A percentile compares a stretch with the other conserved stretches of the same genome.
Conservation (phyloP, 1,139 yeast species). For the Blastobotrys persicus region DNA sequence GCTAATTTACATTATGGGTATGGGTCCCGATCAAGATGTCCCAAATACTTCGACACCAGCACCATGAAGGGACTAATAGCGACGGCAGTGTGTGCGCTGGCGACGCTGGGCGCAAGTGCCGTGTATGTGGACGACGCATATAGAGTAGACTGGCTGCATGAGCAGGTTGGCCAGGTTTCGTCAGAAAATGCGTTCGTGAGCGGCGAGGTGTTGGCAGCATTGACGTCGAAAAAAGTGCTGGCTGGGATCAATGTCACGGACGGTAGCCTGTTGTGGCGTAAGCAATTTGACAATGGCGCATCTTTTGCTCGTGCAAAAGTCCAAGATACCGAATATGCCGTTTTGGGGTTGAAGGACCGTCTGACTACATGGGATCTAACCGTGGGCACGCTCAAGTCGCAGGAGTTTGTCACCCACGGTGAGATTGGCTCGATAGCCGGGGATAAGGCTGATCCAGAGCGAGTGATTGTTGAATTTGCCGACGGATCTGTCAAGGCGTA, state of each 20-base stretch:
- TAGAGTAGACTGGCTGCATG: constrained; percentile 33
- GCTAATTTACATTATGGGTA: background rate
- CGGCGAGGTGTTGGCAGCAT: constrained; percentile 16
- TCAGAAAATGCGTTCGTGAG: constrained; percentile 16
- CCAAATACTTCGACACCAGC: background rate
- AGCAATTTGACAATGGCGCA: constrained; percentile 13
- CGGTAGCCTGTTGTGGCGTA: constrained; percentile 29
- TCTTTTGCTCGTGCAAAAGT: constrained; percentile 2
- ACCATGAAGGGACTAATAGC: constrained; percentile 7
- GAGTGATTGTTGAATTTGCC: background rate
- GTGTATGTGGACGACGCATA: constrained; percentile 36
- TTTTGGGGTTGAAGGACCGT: constrained; percentile 1
- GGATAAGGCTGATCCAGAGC: background rate
- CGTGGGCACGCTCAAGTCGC: constrained; percentile 14
- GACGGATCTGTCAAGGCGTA: constrained; percentile 5
- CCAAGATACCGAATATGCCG: constrained; percentile 1
- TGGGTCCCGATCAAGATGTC: background rate
- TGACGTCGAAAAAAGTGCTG: constrained; percentile 23
- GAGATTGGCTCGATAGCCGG: constrained; percentile 10
- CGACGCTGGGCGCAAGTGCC: constrained; percentile 18
- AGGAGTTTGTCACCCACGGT: constrained; percentile 8
- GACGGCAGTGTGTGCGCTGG: constrained; percentile 1
- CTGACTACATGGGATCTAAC: constrained; percentile 7
- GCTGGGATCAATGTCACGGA: constrained; percentile 26
- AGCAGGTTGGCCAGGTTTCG: constrained; percentile 27